A percentile compares a stretch with the other conserved stretches of the same genome.
Evolutionary conservation across 2,329 filamentous ascomycete genomes (phyloP).

Genomic region (Claviceps quebecensis): DNA sequence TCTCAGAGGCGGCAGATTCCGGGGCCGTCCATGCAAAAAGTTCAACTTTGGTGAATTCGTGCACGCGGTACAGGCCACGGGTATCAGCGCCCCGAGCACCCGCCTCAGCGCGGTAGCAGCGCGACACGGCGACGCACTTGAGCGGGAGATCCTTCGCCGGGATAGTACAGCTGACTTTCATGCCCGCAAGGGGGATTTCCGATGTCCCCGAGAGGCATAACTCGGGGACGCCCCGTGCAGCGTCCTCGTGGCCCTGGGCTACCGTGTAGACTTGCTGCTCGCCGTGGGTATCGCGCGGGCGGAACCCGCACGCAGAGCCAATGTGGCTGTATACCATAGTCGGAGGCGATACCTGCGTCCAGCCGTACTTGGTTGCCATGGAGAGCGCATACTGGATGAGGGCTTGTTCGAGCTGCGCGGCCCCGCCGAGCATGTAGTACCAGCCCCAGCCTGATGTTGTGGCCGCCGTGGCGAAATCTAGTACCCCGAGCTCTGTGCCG

Average conservation of each 20-base stretch:
- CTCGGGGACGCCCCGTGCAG: slow-evolving; percentile 47
- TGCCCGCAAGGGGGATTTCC: slow-evolving; percentile 85
- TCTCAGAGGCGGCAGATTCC: slow-evolving; percentile 30
- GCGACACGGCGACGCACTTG: slow-evolving; percentile 68
- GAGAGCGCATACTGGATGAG: slow-evolving; percentile 74
- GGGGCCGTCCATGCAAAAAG: slow-evolving; percentile 84
- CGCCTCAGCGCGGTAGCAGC: slow-evolving; percentile 94
- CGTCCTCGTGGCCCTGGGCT: slow-evolving; percentile 45
- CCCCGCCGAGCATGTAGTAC: slow-evolving; percentile 92
- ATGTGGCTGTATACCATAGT: slow-evolving; percentile 88
- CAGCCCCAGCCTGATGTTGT: slow-evolving; percentile 90
- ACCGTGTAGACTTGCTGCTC: slow-evolving; percentile 87
- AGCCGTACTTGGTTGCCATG: slow-evolving; percentile 59
- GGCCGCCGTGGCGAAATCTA: slow-evolving; percentile 75
- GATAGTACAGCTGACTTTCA: slow-evolving; percentile 64
- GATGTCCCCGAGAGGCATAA: slow-evolving; percentile 76
- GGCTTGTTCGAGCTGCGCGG: slow-evolving; percentile 85
- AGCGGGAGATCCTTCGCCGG: slow-evolving; percentile 53
- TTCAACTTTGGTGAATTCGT: slow-evolving; percentile 98
- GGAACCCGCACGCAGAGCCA: slow-evolving; percentile 82
- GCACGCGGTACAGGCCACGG: slow-evolving; percentile 89
- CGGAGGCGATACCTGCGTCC: slow-evolving; percentile 70
- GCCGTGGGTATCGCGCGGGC: slow-evolving; percentile 76
- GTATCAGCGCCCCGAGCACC: slow-evolving; percentile 80
- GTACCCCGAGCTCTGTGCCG: slow-evolving; percentile 69